Evolutionary conservation across 306 rosid genomes (phyloP), one percentile per base, ranked within the genome.

Genomic region (Lathyrus oleraceus): DNA sequence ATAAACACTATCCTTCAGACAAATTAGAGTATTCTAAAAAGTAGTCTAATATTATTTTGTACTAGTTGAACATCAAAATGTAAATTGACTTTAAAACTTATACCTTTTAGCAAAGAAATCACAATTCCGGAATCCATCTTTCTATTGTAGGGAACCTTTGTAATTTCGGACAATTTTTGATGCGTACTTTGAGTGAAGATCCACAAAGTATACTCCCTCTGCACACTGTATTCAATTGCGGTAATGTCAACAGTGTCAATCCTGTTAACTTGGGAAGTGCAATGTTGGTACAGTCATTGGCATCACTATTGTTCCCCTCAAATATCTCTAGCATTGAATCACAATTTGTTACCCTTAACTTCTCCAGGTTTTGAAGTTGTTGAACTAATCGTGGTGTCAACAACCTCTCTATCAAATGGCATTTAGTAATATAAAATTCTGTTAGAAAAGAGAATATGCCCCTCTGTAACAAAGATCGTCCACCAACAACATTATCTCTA

Each of bases 291-390:
- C 4, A 2, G 36, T 16, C 73, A 69, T 14, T 13, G 8, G 36
- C 73, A 9, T 15, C 59, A 15, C 6, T 3, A 20, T 42, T 12
- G 2, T 8, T 4, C 23, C 0, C 6, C 6, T 19, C 19, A 6
- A 70, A 57, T 70, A 70, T 43, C 44, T 70, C 45, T 19, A 57
- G 17, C 59, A 71, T 58, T 43, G 67, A 71, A 1, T 27, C 0
- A 7, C 75, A 71, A 0, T 0, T 0, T 0, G 0, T 0, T 8
- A 71, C 67, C 0, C 0, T 0, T 43, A 71, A 5, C 1, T 1
- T 5, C 67, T 27, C 67, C 12, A 71, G 19, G 11, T 71, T 71
- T 16, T 17, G 77, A 53, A 65, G 66, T 8, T 28, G 63, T 32
- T 4, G 10, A 57, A 65, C 54, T 7, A 39, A 8, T 11, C n/a